Evolutionary conservation across 805 yeast species (phyloP), one percentile per base, ranked within the genome.

Genomic region (Saturnispora quitensis): DNA sequence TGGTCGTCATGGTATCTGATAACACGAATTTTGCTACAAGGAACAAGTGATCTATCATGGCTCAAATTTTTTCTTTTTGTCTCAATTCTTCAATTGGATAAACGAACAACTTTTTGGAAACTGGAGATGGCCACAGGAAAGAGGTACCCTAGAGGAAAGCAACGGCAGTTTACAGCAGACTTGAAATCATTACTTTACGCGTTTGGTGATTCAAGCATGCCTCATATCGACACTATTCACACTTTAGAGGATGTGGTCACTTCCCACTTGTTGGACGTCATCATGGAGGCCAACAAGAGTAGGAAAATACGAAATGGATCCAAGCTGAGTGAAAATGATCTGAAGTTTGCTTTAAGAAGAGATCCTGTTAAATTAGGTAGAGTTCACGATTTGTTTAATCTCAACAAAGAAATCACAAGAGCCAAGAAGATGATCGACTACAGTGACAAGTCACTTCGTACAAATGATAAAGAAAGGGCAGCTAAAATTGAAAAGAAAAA

Each of bases 291-390:
- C 68, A 78, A 56, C 76, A 77, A 56, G 80, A 84, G 15, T 61
- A 73, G 55, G 61, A 74, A 24, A 70, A 74, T 56, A 73, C 87
- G 35, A 68, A 58, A 59, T 0, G 69, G 89, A 38, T 78, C 73
- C 54, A 85, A 84, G 65, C 73, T 85, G 56, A 81, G 80, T 56
- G 80, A 84, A 17, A 89, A 84, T 43, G 90, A 85, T 60, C 79
- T 85, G 67, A 80, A 78, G 62, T 85, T 83, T 65, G 86, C 84
- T 0, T 64, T 86, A 48, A 68, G 89, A 44, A 75, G 74, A 50
- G 91, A 85, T 59, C 79, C 82, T 2, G 69, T 76, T 13, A 85
- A 85, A 60, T 71, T 83, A 13, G 88, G 87, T 2, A 78, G 91
- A 65, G 77, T 84, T 1, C 79, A 80, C 54, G 88, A 84, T 60